Percentiles rank a stretch among this genome's conserved stretches.
phyloP scores from a whole-genome alignment of 352 stramenopile genomes.

The Pythium biforme region DNA sequence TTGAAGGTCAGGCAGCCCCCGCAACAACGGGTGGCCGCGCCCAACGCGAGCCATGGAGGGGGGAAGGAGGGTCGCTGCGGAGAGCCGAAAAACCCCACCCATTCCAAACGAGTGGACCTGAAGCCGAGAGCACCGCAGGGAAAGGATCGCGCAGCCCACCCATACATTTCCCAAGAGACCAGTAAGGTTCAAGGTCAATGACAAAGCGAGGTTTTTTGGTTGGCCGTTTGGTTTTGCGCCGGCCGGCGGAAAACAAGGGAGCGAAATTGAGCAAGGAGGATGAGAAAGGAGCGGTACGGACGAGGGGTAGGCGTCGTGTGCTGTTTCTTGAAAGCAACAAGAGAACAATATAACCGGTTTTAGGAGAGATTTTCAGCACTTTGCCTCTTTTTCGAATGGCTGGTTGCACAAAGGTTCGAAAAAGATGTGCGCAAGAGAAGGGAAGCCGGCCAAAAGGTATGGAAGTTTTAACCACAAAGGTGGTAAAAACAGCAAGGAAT shows the following conservation, averaged over 20 bases:
- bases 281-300: conserved; percentile 5
- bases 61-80: neutral
- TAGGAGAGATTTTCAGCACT: conserved; percentile 9
- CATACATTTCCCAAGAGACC: conserved; percentile 24
- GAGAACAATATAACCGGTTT: conserved; percentile 25
- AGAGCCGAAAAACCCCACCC: conserved; percentile 28
- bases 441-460: neutral
- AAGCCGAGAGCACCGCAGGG: conserved; percentile 9
- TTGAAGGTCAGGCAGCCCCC: conserved; percentile 13
- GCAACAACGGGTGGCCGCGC: conserved; percentile 15
- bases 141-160: conserved; percentile 6
- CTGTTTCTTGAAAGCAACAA: conserved; percentile 25
- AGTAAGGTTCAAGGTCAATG: conserved; percentile 24
- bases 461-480: neutral
- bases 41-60: conserved; percentile 1
- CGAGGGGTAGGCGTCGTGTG: conserved; percentile 6
- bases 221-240: conserved; percentile 4
- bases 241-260: conserved; percentile 16
- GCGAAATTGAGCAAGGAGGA: neutral
- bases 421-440: neutral
- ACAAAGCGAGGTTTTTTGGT: conserved; percentile 21
- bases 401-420: conserved; percentile 3
- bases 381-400: conserved; percentile 7
- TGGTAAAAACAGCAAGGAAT: conserved; percentile 18
- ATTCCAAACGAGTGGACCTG: conserved; percentile 32